These are phyloP conservation scores for Erodium moschatum DNA, from an alignment of 441 rosid species.

Conservation along the genomic window DNA sequence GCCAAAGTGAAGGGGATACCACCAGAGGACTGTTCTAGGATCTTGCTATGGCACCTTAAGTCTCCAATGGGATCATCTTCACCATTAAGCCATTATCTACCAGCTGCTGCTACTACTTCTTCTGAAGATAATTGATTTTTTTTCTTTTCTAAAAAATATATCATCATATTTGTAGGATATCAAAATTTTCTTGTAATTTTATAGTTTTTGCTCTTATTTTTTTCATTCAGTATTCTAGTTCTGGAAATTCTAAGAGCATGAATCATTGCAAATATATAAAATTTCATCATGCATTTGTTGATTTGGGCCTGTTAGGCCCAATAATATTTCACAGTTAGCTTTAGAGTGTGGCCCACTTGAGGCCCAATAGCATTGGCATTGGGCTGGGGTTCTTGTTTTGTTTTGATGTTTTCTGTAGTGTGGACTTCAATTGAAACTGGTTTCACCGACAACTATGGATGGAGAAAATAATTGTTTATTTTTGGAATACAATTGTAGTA, in stretches of 20 bases:
- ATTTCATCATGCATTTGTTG: background rate
- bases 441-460: no score
- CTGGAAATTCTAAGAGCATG: background rate
- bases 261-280: background rate
- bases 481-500: no score
- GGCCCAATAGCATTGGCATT: background rate
- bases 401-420: no score
- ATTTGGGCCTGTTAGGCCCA: background rate
- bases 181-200: background rate
- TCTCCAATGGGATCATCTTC: constrained; percentile 25
- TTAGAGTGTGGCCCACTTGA: background rate
- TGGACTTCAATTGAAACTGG: no score
- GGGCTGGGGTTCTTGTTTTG: background rate
- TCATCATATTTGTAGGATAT: no score
- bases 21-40: constrained; percentile 60
- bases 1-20: constrained; percentile 70
- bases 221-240: background rate
- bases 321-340: background rate
- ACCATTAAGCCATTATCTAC: background rate
- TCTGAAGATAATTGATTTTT: background rate
- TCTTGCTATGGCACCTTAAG: constrained; percentile 79
- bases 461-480: no score
- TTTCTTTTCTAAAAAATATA: no score
- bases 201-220: background rate
- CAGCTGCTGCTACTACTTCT: background rate